phyloP scores from a whole-genome alignment of 2,329 filamentous ascomycete genomes.

The Fusarium setosum region DNA sequence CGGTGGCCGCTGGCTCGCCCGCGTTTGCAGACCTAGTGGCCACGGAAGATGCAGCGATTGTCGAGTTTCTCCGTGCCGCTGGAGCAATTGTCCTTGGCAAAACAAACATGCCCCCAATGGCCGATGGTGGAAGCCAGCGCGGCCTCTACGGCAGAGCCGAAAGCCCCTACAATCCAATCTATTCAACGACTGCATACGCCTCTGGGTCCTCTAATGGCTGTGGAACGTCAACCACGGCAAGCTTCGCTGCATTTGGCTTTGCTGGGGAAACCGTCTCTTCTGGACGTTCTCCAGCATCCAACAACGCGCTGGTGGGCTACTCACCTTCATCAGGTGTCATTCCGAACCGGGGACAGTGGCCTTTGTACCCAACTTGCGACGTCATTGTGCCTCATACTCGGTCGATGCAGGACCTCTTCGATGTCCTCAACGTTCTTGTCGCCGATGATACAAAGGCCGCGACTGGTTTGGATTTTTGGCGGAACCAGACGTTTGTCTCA shows the following conservation, averaged over 20 bases:
- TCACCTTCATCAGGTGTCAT: constrained; percentile 65
- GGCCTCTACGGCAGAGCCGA: constrained; percentile 67
- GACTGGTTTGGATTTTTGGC: constrained; percentile 59
- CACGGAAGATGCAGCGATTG: constrained; percentile 63
- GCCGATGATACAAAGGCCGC: constrained; percentile 51
- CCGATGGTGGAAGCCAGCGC: constrained; percentile 67
- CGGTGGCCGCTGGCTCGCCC: constrained; percentile 63
- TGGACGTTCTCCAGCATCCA: constrained; percentile 66
- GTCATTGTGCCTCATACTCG: constrained; percentile 64
- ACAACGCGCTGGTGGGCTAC: constrained; percentile 67
- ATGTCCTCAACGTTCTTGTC: constrained; percentile 60
- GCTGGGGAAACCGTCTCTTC: constrained; percentile 67
- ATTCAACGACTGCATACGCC: constrained; percentile 64
- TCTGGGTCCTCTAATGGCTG: constrained; percentile 70
- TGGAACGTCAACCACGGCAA: constrained; percentile 61
- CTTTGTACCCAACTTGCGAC: constrained; percentile 67
- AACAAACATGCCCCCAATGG: constrained; percentile 70
- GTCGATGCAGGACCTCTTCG: constrained; percentile 61
- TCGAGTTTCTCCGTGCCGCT: constrained; percentile 54
- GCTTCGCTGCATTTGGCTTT: constrained; percentile 64
- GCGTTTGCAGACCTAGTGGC: constrained; percentile 63
- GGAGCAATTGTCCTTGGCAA: constrained; percentile 54
- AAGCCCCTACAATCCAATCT: constrained; percentile 65
- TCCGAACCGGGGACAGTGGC: constrained; percentile 64
- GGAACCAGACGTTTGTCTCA: constrained; percentile 58